Evolutionary conservation across 2,329 filamentous ascomycete species (phyloP).

Genomic region (Fusarium falciforme): DNA sequence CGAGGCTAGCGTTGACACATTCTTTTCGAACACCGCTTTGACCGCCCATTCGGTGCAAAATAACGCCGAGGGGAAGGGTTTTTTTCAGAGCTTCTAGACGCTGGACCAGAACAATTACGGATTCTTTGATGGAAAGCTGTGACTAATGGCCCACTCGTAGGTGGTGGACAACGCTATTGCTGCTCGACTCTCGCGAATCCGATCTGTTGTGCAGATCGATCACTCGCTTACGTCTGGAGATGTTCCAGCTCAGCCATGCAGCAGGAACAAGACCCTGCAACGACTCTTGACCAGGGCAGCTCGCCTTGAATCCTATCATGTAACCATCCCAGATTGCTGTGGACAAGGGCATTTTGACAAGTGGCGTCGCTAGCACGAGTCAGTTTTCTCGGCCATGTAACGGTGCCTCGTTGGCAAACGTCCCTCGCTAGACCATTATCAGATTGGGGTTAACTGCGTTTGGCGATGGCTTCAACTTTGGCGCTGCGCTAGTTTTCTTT

Average conservation of each 20-base stretch:
- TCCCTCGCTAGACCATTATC: background rate
- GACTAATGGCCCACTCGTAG: background rate
- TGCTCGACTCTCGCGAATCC: background rate
- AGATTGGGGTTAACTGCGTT: background rate
- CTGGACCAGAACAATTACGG: background rate
- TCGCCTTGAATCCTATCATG: background rate
- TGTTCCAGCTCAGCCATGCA: background rate
- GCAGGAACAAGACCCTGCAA: background rate
- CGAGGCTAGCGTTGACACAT: constrained; percentile 6
- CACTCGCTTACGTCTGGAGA: background rate
- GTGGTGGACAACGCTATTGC: background rate
- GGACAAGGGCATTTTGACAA: background rate
- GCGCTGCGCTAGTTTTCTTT: background rate
- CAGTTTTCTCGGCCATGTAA: background rate
- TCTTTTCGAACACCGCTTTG: background rate
- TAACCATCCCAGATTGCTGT: background rate
- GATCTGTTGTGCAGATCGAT: background rate
- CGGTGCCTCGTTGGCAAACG: background rate
- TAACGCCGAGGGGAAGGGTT: background rate
- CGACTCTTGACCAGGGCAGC: background rate
- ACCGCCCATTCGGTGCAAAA: background rate
- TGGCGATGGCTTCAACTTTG: background rate
- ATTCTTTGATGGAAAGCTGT: background rate
- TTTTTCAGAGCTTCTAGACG: background rate
- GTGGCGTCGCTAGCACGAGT: background rate